Evolutionary conservation across 1,284 basidiomycete species (phyloP), one percentile per base, ranked within the genome.

Genomic region (Cryptococcus sp.): DNA sequence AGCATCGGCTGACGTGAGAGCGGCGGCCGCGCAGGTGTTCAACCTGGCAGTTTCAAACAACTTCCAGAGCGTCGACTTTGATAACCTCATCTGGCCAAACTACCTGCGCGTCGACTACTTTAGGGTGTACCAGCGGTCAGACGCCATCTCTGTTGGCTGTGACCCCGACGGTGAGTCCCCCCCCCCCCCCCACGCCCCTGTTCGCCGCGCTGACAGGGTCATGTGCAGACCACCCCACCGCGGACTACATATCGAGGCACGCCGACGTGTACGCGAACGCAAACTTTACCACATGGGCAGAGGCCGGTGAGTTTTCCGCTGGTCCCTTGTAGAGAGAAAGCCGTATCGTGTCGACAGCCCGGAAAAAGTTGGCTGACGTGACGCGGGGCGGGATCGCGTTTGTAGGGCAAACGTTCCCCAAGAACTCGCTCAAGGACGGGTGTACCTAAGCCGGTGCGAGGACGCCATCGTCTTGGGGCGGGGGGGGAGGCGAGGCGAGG

Each of bases 81-180:
- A 47, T 2, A 57, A 73, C 42, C 61, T 81, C 50, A 66, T 57
- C 9, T 78, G 79, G 68, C 80, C 79, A 16, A 79, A 79, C 40
- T 70, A 77, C 45, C 71, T 80, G 66, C 64, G 67, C 36, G 66
- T 76, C 50, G 74, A 81, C 65, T 81, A 79, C 59, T 70, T 80
- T 21, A 67, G 80, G 24, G 75, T 80, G 21, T 81, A 79, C 55
- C 80, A 81, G 61, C 62, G 71, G 16, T 70, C 74, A 15, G 78
- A 76, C n/a, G 65, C 61, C 4, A 50, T 50, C 38, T 36, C 28
- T 38, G 13, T 38, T 15, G 38, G 48, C 11, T 50, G 48, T 51
- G 55, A 53, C 38, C 59, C 57, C 11, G 45, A 44, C 1, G 56
- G 56, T 57, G 33, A 49, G 56, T 57, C 18, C 6, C 23, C n/a